Evolutionary conservation across 345 rosid genomes (phyloP).

Genomic region (Camelina hispida): DNA sequence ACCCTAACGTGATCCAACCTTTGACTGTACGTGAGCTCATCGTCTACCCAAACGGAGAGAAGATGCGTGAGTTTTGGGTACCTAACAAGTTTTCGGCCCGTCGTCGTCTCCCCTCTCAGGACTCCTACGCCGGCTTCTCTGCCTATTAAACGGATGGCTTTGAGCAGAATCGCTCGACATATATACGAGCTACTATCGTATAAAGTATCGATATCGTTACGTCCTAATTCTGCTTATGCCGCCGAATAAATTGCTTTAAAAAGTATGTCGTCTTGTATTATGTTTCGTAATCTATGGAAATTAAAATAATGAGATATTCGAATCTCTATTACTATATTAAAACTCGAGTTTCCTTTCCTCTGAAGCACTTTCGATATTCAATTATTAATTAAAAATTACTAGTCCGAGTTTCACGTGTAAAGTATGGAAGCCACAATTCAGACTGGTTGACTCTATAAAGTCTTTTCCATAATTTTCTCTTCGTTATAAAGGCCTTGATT

Average conservation of each 20-base stretch:
- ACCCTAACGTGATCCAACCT: conserved; percentile 28
- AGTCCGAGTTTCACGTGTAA: too few relatives aligned
- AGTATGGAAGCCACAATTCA: too few relatives aligned
- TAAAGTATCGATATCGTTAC: background rate
- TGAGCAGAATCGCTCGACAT: background rate
- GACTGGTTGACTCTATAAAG: too few relatives aligned
- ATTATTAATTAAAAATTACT: too few relatives aligned
- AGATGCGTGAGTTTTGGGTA: conserved; percentile 36
- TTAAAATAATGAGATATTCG: background rate
- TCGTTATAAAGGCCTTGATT: too few relatives aligned
- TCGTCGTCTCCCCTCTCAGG: conserved; percentile 7
- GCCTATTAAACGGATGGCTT: background rate
- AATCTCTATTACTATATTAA: background rate
- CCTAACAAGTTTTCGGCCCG: background rate
- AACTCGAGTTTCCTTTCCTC: background rate
- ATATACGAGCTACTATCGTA: background rate
- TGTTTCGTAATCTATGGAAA: background rate
- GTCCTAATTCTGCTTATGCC: background rate
- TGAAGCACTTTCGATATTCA: background rate
- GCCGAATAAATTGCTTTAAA: background rate
- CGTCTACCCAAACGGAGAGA: conserved; percentile 10
- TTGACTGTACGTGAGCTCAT: conserved; percentile 43
- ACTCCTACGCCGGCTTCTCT: background rate
- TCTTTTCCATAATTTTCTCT: too few relatives aligned
- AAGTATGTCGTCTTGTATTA: background rate